These are phyloP conservation scores for Alternaria ventricosa DNA, from an alignment of 2,329 filamentous ascomycete species.

Conservation along the genomic window DNA sequence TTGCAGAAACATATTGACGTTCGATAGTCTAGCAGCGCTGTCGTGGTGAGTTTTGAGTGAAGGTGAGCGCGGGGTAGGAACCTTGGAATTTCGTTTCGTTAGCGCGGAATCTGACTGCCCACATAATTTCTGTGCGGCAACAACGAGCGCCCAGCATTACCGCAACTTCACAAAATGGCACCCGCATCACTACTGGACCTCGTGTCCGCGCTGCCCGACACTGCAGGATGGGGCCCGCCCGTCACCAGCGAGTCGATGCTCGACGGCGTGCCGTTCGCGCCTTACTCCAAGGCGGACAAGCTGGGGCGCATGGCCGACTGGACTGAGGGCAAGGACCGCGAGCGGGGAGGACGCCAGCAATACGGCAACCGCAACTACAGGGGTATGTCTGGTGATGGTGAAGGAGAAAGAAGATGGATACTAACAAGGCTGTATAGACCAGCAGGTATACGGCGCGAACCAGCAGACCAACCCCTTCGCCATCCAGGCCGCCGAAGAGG, in stretches of 20 bases:
- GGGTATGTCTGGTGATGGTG: slow-evolving; percentile 60
- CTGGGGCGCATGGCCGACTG: slow-evolving; percentile 99
- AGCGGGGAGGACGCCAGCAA: slow-evolving; percentile 81
- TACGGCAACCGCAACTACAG: slow-evolving; percentile 88
- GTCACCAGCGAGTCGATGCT: slow-evolving; percentile 85
- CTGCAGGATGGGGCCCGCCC: slow-evolving; percentile 77
- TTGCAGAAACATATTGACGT: no score
- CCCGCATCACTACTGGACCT: slow-evolving; percentile 56
- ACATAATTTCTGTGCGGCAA: slow-evolving; percentile 30
- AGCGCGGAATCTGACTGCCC: slow-evolving; percentile 27
- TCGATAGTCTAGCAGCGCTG: no score
- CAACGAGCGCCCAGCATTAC: slow-evolving; percentile 13
- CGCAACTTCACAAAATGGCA: slow-evolving; percentile 49
- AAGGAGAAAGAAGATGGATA: background rate
- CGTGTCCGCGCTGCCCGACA: slow-evolving; percentile 54
- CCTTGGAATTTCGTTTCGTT: slow-evolving; percentile 16
- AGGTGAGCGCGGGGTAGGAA: slow-evolving; percentile 17
- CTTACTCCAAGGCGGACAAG: slow-evolving; percentile 98
- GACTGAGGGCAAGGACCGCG: slow-evolving; percentile 86
- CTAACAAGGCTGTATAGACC: slow-evolving; percentile 64
- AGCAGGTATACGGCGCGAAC: slow-evolving; percentile 95
- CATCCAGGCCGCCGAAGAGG: slow-evolving; percentile 90
- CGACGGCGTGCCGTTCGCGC: slow-evolving; percentile 94
- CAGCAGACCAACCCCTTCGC: slow-evolving; percentile 80
- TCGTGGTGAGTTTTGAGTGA: background rate